phyloP scores from a whole-genome alignment of 2,329 filamentous ascomycete genomes.

The Penicillium sp. region DNA sequence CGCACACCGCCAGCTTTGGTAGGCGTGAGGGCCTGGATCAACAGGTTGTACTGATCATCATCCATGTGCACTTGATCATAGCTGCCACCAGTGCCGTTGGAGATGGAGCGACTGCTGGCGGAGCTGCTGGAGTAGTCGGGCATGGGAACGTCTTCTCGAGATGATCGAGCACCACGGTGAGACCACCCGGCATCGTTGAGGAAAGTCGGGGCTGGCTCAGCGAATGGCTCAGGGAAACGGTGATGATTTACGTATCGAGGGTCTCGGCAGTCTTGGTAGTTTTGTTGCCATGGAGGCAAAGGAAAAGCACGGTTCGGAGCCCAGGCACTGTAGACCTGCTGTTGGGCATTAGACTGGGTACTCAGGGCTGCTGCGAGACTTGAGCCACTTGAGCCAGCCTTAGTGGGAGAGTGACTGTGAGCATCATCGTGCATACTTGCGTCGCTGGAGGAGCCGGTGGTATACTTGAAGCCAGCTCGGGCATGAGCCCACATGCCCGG shows the following conservation, averaged over 20 bases:
- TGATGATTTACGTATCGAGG: slow-evolving; percentile 23
- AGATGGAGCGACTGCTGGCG: slow-evolving; percentile 39
- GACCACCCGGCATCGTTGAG: slow-evolving; percentile 25
- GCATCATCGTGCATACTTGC: slow-evolving; percentile 50
- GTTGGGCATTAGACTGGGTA: slow-evolving; percentile 18
- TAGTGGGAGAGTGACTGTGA: slow-evolving; percentile 60
- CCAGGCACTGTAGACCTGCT: slow-evolving; percentile 27
- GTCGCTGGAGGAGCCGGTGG: slow-evolving; percentile 24
- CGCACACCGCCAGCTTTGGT: slow-evolving; percentile 31
- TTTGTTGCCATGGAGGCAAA: slow-evolving; percentile 26
- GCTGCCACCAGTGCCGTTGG: slow-evolving; percentile 40
- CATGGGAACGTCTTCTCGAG: slow-evolving; percentile 47
- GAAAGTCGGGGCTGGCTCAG: slow-evolving; percentile 42
- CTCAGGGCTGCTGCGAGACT: neutral
- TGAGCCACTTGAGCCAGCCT: slow-evolving; percentile 22
- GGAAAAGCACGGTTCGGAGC: slow-evolving; percentile 29
- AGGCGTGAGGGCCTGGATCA: slow-evolving; percentile 38
- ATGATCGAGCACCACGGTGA: slow-evolving; percentile 34
- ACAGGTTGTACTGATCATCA: slow-evolving; percentile 36
- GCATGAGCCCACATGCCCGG: slow-evolving; percentile 60
- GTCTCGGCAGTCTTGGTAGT: slow-evolving; percentile 22
- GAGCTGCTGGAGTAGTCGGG: slow-evolving; percentile 46
- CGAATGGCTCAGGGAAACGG: slow-evolving; percentile 24
- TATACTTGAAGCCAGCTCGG: slow-evolving; percentile 37
- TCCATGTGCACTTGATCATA: slow-evolving; percentile 37